Evolutionary conservation across 345 rosid species (phyloP).

Genomic region (Citrus inodora): DNA sequence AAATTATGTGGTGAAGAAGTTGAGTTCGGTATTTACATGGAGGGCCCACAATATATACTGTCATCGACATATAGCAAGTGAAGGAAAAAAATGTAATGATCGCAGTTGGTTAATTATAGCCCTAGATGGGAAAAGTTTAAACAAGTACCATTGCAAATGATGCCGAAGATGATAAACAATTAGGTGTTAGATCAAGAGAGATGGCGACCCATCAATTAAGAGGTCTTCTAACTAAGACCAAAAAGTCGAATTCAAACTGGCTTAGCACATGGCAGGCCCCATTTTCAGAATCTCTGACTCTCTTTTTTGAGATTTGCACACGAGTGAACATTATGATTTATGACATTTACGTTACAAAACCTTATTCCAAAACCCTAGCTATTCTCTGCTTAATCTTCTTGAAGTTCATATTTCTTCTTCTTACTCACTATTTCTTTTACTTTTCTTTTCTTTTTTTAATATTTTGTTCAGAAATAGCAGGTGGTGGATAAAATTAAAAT

Average conservation of each 20-base stretch:
- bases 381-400: too few relatives aligned
- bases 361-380: background rate
- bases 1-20: too few relatives aligned
- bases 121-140: background rate
- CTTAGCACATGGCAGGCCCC: slow-evolving; percentile 38
- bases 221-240: slow-evolving; percentile 17
- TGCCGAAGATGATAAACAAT: slow-evolving; percentile 5
- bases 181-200: slow-evolving; percentile 18
- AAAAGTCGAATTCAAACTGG: slow-evolving; percentile 14
- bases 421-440: background rate
- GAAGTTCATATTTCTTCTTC: background rate
- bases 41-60: too few relatives aligned
- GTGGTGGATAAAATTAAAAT: too few relatives aligned
- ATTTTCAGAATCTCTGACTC: slow-evolving; percentile 20
- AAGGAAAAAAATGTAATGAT: too few relatives aligned
- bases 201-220: slow-evolving; percentile 36
- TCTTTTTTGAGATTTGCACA: slow-evolving; percentile 7
- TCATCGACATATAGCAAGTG: too few relatives aligned
- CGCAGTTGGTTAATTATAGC: background rate
- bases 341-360: background rate
- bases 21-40: too few relatives aligned
- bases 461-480: too few relatives aligned
- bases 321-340: background rate
- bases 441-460: background rate
- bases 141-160: background rate